Base-by-base conservation (phyloP, 768 basidiomycete genomes). In the Rhodotorula diobovata region DNA sequence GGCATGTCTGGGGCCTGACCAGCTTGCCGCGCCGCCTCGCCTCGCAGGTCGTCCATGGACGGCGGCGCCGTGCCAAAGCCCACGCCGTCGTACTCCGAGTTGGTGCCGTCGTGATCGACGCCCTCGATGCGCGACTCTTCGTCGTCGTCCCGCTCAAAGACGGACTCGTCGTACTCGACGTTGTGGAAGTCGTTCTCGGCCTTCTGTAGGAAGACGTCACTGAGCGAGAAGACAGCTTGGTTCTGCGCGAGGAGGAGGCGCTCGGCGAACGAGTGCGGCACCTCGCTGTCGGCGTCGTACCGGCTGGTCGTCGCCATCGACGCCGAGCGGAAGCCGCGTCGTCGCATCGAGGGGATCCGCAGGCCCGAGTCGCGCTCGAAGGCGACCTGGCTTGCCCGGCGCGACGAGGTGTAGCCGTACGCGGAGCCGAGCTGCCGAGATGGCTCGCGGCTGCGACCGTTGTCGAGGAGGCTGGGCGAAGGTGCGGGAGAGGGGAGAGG, bases 121-220 rank as follows among this genome's bases (percentile, higher is more conserved):
- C 48, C 68, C 25, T 67, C 66, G 58, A 70, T 60, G 35, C 66
- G 53, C 48, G 55, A 77, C n/a, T 83, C 82, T 8, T 82, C 81
- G 4, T 76, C 80, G 20, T 78, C 82, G 46, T 55, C 53, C 11
- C 56, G 62, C 35, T 73, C 77, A 45, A 76, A 68, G 51, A 73
- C 59, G 21, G 71, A 74, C 7, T 59, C 74, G 12, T 73, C 76
- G 62, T 70, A 67, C n/a, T 69, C 74, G 20, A 63, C 37, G 18
- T 72, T 65, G n/a, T 60, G 68, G 58, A 66, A 67, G 21, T 78
- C 77, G 39, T 78, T 81, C 45, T 72, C 79, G 9, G 78, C 96
- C 30, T 94, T 90, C 10, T 93, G 92, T 62, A 98, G 91, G 96
- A 96, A 99, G 32, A 99, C 83, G 81, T 97, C 95, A 34, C 93